Conservation (phyloP, 2,329 filamentous ascomycete genomes). For the Aspergillus ustus region DNA sequence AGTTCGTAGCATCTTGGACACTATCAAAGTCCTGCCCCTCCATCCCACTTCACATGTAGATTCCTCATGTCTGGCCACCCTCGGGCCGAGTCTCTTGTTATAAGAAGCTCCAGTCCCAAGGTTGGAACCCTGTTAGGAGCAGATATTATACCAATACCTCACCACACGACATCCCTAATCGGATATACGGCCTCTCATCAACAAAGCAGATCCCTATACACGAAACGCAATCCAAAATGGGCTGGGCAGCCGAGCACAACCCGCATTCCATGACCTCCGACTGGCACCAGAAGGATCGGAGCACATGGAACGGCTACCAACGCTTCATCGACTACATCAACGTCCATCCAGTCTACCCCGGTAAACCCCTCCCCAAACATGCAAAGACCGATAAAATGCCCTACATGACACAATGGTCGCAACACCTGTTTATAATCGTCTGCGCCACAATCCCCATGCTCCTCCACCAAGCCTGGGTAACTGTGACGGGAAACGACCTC, state of each 20-base stretch:
- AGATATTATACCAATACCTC: too few species aligned
- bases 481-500: neutral
- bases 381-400: constrained; percentile 7
- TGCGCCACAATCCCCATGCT: neutral
- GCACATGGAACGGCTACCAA: neutral
- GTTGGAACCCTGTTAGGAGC: too few species aligned
- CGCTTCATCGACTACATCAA: neutral
- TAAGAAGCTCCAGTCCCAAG: too few species aligned
- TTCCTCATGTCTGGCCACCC: too few species aligned
- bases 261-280: neutral
- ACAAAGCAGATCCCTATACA: too few species aligned
- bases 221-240: neutral
- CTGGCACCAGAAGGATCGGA: neutral
- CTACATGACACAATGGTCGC: neutral
- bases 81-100: too few species aligned
- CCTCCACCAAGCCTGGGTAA: neutral
- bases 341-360: neutral
- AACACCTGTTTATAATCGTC: constrained; percentile 1
- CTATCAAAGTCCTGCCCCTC: too few species aligned
- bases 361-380: neutral
- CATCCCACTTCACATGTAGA: too few species aligned
- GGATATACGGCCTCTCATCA: too few species aligned
- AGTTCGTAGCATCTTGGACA: too few species aligned
- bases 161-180: too few species aligned
- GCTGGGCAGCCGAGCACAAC: neutral